Base-by-base conservation (phyloP, 2,329 filamentous ascomycete genomes). In the Fusarium multiceps region DNA sequence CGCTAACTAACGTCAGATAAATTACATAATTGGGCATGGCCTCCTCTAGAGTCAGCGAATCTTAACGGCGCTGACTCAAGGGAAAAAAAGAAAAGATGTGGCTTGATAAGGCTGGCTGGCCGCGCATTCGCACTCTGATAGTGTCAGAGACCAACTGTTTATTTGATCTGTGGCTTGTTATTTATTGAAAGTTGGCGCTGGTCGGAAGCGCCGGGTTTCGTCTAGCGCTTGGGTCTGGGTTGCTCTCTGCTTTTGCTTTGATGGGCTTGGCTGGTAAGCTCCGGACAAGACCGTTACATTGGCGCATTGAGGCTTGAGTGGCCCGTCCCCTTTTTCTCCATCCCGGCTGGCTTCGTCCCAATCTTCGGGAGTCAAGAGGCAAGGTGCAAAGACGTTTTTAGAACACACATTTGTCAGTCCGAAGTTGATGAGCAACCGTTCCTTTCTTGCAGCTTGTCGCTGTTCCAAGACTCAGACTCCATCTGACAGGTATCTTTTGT, bases 281-380 rank as follows among this genome's bases (percentile, higher is more conserved):
- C 60, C 62, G 63, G 63, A 37, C 13, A 56, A 55, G 48, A 60
- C 63, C 62, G 63, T 66, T 62, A 45, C 61, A 66, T 66, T 42
- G 49, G 56, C 40, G 48, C 55, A 37, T 47, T 45, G 55, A 66
- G 48, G 63, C 55, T 66, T 54, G 37, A 65, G 46, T 59, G 61
- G 62, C 41, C 62, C 45, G 25, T 32, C 16, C 53, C 37, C 48
- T 37, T 14, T 43, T 30, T 25, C 28, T 55, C 34, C 42, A 34
- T 61, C 30, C 18, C 21, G 30, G 27, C 37, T 45, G 23, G 51
- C 43, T 58, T 58, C 53, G 13, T 65, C 54, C 61, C 62, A 63
- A 53, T 32, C 47, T 40, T 55, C 49, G 60, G 32, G 43, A 59
- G 34, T 41, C 18, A 27, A 54, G 34, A 37, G 23, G n/a, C 34